Evolutionary conservation across 495 filamentous ascomycete genomes (phyloP).

Genomic region (Penicillium angulare): DNA sequence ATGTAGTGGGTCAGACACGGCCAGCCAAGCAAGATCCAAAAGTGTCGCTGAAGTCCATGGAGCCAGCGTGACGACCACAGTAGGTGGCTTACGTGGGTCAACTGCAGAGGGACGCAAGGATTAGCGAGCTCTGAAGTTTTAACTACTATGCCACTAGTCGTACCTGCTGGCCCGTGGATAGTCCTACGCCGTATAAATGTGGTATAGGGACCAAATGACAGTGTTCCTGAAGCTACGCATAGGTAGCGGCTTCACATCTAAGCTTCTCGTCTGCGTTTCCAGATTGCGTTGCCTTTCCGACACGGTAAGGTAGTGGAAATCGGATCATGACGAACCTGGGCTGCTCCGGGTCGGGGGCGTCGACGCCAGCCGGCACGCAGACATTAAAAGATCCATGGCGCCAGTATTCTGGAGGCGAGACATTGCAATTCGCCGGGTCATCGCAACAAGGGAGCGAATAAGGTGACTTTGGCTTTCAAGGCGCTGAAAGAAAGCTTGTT

Average conservation of each 20-base stretch:
- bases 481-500: neutral
- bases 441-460: neutral
- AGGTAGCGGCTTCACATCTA: slow-evolving; percentile 36
- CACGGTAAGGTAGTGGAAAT: slow-evolving; percentile 38
- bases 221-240: neutral
- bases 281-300: slow-evolving; percentile 31
- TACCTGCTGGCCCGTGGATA: neutral
- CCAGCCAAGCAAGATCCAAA: neutral
- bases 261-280: slow-evolving; percentile 43
- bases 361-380: neutral
- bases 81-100: neutral
- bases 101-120: neutral
- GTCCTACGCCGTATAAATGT: neutral
- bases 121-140: neutral
- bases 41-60: neutral
- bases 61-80: neutral
- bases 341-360: neutral
- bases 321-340: slow-evolving; percentile 15
- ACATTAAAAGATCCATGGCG: neutral
- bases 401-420: neutral
- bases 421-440: neutral
- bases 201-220: neutral
- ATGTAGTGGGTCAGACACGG: neutral
- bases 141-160: neutral
- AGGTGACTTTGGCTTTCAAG: neutral